phyloP scores from a whole-genome alignment of 768 basidiomycete genomes.

The Boletus sp. region DNA sequence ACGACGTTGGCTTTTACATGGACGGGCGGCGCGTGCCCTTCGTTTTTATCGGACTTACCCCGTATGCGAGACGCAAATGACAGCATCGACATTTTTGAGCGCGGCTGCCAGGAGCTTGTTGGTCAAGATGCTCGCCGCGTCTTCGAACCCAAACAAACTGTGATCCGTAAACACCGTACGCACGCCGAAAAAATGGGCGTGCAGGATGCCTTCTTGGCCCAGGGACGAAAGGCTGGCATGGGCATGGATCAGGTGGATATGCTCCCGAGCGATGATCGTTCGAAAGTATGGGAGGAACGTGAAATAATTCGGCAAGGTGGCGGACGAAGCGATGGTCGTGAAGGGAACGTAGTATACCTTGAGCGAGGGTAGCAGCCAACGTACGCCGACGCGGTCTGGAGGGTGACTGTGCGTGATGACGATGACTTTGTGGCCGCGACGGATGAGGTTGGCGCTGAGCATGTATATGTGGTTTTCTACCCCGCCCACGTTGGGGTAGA shows the following conservation, averaged over 20 bases:
- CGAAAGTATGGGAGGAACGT: conserved; percentile 90
- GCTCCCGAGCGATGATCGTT: conserved; percentile 82
- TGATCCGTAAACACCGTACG: conserved; percentile 97
- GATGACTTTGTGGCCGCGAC: conserved; percentile 87
- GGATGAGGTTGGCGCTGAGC: conserved; percentile 79
- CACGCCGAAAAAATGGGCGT: conserved; percentile 81
- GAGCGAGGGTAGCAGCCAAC: conserved; percentile 81
- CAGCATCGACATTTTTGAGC: conserved; percentile 87
- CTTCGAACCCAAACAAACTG: conserved; percentile 93
- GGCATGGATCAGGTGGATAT: conserved; percentile 83
- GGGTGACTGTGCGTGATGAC: conserved; percentile 92
- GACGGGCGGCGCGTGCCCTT: not conserved
- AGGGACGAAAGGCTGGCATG: conserved; percentile 89
- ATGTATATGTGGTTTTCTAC: conserved; percentile 97
- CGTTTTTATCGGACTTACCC: conserved; percentile 52
- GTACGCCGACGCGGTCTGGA: conserved; percentile 81
- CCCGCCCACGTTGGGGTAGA: conserved; percentile 89
- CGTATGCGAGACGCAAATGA: conserved; percentile 95
- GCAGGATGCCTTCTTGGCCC: conserved; percentile 89
- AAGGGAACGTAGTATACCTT: conserved; percentile 97
- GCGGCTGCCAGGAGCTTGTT: conserved; percentile 91
- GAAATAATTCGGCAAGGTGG: conserved; percentile 93
- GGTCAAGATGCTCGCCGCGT: conserved; percentile 94
- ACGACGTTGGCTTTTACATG: not conserved
- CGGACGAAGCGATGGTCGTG: conserved; percentile 82